A percentile compares a stretch with the other conserved stretches of the same genome.
Evolutionary conservation across 2,329 filamentous ascomycete genomes (phyloP).

Genomic region (Penicillium paneum): DNA sequence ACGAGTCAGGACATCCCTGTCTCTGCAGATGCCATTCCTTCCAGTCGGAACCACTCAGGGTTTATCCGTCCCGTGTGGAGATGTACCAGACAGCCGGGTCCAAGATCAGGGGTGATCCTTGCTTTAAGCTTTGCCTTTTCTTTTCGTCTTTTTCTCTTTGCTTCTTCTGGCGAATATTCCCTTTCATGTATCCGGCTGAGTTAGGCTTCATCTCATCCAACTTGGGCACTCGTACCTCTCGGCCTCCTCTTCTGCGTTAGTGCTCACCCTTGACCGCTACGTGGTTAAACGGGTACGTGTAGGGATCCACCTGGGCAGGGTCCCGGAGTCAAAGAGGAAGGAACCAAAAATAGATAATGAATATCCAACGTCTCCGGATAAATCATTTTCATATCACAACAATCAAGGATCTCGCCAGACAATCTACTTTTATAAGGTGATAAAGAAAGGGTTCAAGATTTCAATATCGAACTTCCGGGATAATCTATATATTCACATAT

Average conservation of each 20-base stretch:
- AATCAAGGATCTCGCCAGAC: too few species aligned
- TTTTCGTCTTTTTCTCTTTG: not conserved
- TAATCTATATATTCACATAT: too few species aligned
- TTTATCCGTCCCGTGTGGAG: slow-evolving; percentile 2
- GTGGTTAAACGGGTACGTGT: not conserved
- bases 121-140: not conserved
- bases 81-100: not conserved
- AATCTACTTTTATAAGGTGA: too few species aligned
- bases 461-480: too few species aligned
- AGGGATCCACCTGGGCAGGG: not conserved
- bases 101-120: not conserved
- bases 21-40: not conserved
- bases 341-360: too few species aligned
- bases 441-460: too few species aligned
- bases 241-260: not conserved
- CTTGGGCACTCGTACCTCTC: not conserved
- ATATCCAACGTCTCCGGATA: too few species aligned
- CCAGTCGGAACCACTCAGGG: not conserved
- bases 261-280: not conserved
- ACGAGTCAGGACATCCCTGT: not conserved
- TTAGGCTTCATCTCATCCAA: not conserved
- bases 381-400: too few species aligned
- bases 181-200: not conserved
- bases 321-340: too few species aligned
- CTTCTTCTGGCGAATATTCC: not conserved